phyloP scores from a whole-genome alignment of 208 protist species.

The Tritrichomonas musculus region DNA sequence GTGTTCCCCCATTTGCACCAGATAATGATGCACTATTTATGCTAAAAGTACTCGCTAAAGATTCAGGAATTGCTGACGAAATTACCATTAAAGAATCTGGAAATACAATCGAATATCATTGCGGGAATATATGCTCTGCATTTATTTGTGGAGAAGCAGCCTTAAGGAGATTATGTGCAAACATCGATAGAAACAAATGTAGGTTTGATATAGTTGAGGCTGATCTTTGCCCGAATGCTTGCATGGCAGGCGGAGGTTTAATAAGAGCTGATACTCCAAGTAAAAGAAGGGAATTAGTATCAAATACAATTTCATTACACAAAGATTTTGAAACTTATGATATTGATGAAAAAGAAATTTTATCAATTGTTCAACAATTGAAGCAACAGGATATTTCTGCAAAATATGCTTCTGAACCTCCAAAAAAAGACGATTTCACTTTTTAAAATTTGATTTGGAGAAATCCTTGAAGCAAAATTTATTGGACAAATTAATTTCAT shows the following conservation, averaged over 20 bases:
- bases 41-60: not conserved
- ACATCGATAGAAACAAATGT: not conserved
- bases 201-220: not conserved
- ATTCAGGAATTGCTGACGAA: not conserved
- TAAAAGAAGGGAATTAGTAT: not conserved
- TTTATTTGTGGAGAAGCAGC: not conserved
- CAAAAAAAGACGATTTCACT: too few species aligned
- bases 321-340: not conserved
- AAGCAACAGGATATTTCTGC: too few species aligned
- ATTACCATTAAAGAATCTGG: not conserved
- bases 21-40: not conserved
- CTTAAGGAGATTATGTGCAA: not conserved
- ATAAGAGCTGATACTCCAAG: not conserved
- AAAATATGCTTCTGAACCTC: too few species aligned
- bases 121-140: not conserved
- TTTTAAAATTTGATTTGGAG: too few species aligned
- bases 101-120: not conserved
- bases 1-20: not conserved
- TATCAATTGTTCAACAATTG: too few species aligned
- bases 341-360: too few species aligned
- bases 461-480: too few species aligned
- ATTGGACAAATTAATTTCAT: too few species aligned
- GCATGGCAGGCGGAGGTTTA: not conserved
- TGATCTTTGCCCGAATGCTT: not conserved
- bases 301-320: not conserved